phyloP scores from a whole-genome alignment of 2,329 filamentous ascomycete species.

The Neofusicoccum cordaticola region DNA sequence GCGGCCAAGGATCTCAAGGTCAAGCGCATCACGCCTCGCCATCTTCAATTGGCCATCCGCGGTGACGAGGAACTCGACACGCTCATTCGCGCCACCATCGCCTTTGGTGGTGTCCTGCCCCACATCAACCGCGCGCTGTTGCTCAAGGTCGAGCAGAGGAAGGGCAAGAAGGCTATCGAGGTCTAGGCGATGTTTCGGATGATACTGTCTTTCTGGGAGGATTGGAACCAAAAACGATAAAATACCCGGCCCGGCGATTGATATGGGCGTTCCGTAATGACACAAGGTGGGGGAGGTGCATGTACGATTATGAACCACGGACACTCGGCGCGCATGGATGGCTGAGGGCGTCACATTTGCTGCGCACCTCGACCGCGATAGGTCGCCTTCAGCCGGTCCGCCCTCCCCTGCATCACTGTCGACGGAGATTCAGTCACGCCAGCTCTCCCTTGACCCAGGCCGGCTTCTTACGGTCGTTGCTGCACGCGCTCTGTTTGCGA shows the following conservation, averaged over 20 bases:
- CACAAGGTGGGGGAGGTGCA: slow-evolving; percentile 7
- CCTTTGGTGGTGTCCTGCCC: slow-evolving; percentile 95
- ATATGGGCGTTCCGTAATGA: slow-evolving; percentile 14
- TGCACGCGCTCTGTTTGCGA: slow-evolving; percentile 10
- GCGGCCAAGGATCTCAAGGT: slow-evolving; percentile 99
- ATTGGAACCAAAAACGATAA: slow-evolving; percentile 6
- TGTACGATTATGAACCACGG: slow-evolving; percentile 11
- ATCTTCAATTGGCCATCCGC: slow-evolving; percentile 95
- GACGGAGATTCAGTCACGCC: slow-evolving; percentile 8
- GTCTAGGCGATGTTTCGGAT: slow-evolving; percentile 19
- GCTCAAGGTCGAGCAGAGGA: slow-evolving; percentile 96
- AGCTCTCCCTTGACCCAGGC: slow-evolving; percentile 7
- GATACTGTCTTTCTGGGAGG: slow-evolving; percentile 10
- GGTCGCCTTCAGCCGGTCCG: slow-evolving; percentile 1
- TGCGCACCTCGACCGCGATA: slow-evolving; percentile 1
- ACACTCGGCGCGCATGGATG: slow-evolving; percentile 2
- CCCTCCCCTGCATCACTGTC: slow-evolving; percentile 8
- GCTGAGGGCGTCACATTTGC: background rate
- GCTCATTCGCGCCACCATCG: slow-evolving; percentile 94
- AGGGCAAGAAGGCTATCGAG: slow-evolving; percentile 65
- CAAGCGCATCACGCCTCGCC: slow-evolving; percentile 98
- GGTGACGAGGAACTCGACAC: slow-evolving; percentile 98
- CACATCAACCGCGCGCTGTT: slow-evolving; percentile 98
- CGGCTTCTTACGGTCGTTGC: slow-evolving; percentile 8
- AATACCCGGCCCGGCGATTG: slow-evolving; percentile 16